phyloP scores from a whole-genome alignment of 805 yeast genomes.

The Metschnikowia bowlesiae region DNA sequence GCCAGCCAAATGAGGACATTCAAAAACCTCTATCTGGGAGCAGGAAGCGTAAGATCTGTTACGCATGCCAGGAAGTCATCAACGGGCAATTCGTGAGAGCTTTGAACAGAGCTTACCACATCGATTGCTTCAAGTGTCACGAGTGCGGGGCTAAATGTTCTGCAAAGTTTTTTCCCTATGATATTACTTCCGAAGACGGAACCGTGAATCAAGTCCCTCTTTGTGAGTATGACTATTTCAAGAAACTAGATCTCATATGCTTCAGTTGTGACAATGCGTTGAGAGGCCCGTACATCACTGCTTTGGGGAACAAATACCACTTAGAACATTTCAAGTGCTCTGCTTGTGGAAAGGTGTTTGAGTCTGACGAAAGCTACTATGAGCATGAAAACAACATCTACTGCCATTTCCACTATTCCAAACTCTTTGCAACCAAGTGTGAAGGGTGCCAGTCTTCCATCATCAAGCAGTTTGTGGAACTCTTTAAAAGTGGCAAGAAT shows the following conservation, averaged over 20 bases:
- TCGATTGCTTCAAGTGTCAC: slow-evolving; percentile 80
- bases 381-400: slow-evolving; percentile 79
- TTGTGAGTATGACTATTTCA: slow-evolving; percentile 92
- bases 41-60: slow-evolving; percentile 30
- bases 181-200: slow-evolving; percentile 24
- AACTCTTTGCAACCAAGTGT: slow-evolving; percentile 78
- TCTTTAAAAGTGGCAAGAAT: slow-evolving; percentile 82
- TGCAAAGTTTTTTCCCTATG: slow-evolving; percentile 83
- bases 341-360: slow-evolving; percentile 80
- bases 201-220: slow-evolving; percentile 40
- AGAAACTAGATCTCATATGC: slow-evolving; percentile 80
- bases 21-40: slow-evolving; percentile 5
- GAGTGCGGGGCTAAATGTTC: slow-evolving; percentile 83
- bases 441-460: slow-evolving; percentile 92
- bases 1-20: not conserved
- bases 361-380: slow-evolving; percentile 85
- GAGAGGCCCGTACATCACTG: slow-evolving; percentile 90
- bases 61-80: slow-evolving; percentile 34
- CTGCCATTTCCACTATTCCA: slow-evolving; percentile 92
- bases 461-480: slow-evolving; percentile 89
- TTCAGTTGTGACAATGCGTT: slow-evolving; percentile 79
- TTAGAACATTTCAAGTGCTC: slow-evolving; percentile 93
- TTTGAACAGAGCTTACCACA: slow-evolving; percentile 71
- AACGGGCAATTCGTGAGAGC: slow-evolving; percentile 83
- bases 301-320: slow-evolving; percentile 87